These are phyloP conservation scores for Hapsidospora chrysogenum DNA, from an alignment of 495 filamentous ascomycete species.

Conservation along the genomic window DNA sequence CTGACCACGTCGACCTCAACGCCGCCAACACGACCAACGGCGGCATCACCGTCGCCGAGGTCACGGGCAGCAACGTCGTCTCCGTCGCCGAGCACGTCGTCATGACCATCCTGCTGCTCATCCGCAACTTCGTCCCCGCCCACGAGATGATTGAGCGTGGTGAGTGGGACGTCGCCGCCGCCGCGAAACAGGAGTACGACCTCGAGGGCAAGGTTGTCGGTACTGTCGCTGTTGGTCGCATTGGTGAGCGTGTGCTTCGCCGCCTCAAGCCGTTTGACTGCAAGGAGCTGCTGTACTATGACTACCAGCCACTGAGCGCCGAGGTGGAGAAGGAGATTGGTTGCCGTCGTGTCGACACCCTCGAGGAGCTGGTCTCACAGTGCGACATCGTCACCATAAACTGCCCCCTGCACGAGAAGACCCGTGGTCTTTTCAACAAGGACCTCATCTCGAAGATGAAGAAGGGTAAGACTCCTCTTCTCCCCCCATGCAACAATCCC, in stretches of 20 bases:
- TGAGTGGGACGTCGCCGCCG: conserved; percentile 89
- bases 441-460: conserved; percentile 99
- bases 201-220: conserved; percentile 95
- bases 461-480: conserved; percentile 41
- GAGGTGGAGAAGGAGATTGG: conserved; percentile 95
- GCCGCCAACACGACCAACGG: conserved; percentile 97
- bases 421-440: conserved; percentile 93
- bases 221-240: conserved; percentile 92
- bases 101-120: conserved; percentile 93
- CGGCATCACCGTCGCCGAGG: conserved; percentile 91
- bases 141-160: conserved; percentile 83
- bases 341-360: conserved; percentile 65
- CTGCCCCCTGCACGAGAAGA: conserved; percentile 98
- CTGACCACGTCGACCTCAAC: conserved; percentile 93
- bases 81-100: conserved; percentile 89
- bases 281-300: conserved; percentile 99
- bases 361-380: conserved; percentile 91
- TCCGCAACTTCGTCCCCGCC: conserved; percentile 96
- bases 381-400: conserved; percentile 99
- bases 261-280: conserved; percentile 94
- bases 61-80: conserved; percentile 86
- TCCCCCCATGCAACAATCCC: not conserved
- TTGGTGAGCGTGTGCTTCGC: conserved; percentile 93
- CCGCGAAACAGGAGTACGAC: conserved; percentile 95
- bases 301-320: conserved; percentile 83